Base-by-base conservation (phyloP, 257 asterid genomes). In the Mitragyna speciosa region DNA sequence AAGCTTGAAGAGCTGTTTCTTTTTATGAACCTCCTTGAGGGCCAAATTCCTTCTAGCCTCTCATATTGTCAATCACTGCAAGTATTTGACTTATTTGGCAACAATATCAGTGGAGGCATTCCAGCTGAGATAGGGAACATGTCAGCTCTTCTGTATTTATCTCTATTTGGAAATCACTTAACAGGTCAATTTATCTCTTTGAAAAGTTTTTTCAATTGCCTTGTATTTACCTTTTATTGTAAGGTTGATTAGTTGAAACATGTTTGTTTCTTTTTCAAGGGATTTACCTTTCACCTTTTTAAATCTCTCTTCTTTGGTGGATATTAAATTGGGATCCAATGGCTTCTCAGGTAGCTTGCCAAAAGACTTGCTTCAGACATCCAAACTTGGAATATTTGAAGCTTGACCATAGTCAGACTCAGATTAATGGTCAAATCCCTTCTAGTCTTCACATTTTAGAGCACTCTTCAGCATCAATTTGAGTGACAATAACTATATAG, bases 371-470 rank as follows among this genome's bases (percentile, higher is more conserved):
- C 47, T 28, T 12, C 70, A 67, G 72, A 7, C 72, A 67, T 31
- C 72, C 72, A 67, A 67, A 67, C n/a, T 67, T 68, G 51, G 28
- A 0, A 48, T 20, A 0, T 7, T 68, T 68, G 20, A 16, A 36
- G 0, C 51, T 68, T 20, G 5, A 0, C 0, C 1, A 19, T 17
- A 68, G 36, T 26, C 7, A 68, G 16, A 26, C 36, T 28, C 33
- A 22, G n/a, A n/a, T n/a, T n/a, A n/a, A n/a, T 68, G 51, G 73
- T 51, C 14, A 48, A 48, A 72, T 72, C 39, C 76, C 76, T 48
- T 51, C 76, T 28, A 72, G 64, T 49, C 76, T 72, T 67, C 72
- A 16, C 47, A 31, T 19, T 67, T 20, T 30, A 65, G 70, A 5
- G 41, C 70, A 30, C 70, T 65, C 70, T 30, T 28, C 0, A 1